Evolutionary conservation across 2,329 filamentous ascomycete genomes (phyloP).

Genomic region (Colletotrichum navitas): DNA sequence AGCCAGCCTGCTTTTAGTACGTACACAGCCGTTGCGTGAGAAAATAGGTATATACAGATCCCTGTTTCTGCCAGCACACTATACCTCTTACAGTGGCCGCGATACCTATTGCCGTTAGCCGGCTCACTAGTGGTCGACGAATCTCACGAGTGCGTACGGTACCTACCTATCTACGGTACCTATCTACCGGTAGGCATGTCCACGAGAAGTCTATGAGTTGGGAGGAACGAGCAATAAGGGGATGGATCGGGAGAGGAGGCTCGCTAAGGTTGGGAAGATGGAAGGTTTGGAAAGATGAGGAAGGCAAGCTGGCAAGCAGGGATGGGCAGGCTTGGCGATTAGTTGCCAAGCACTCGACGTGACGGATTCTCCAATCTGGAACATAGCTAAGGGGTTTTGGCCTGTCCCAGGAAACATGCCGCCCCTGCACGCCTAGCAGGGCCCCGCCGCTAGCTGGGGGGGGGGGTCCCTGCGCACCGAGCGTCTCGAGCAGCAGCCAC

Average conservation of each 20-base stretch:
- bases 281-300: slow-evolving; percentile 8
- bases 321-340: neutral
- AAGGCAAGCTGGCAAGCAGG: neutral
- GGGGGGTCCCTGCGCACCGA: neutral
- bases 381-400: slow-evolving; percentile 32
- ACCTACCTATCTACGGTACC: neutral
- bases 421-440: slow-evolving; percentile 19
- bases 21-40: no score
- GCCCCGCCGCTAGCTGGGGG: neutral
- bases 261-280: neutral
- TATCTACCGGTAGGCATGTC: neutral
- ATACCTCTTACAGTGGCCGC: no score
- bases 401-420: slow-evolving; percentile 29
- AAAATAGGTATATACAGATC: no score
- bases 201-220: neutral
- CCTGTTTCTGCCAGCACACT: no score
- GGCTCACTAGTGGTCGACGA: no score
- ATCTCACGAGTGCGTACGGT: no score
- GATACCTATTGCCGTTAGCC: no score
- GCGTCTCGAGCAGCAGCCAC: slow-evolving; percentile 25
- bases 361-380: slow-evolving; percentile 37
- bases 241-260: slow-evolving; percentile 4
- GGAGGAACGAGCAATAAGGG: neutral
- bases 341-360: slow-evolving; percentile 29
- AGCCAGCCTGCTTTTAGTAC: no score